phyloP scores from a whole-genome alignment of 257 asterid genomes.

The Prunella vulgaris region DNA sequence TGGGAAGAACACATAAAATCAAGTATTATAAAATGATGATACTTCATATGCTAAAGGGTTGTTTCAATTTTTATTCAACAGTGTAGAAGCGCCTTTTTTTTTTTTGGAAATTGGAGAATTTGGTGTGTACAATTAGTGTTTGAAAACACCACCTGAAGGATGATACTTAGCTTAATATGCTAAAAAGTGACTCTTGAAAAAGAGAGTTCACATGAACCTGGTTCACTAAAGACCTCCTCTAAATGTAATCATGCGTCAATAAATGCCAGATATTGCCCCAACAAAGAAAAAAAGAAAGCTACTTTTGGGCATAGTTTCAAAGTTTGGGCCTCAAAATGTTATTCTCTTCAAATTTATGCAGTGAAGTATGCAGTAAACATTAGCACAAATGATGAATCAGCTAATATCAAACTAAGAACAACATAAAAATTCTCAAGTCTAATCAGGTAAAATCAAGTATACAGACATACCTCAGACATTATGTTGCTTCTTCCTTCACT shows the following conservation, averaged over 20 bases:
- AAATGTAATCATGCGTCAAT: background rate
- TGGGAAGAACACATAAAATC: no score
- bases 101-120: no score
- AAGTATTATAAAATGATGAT: no score
- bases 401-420: background rate
- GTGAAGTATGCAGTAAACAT: background rate
- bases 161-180: no score
- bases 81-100: no score
- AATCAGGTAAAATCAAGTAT: background rate
- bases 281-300: background rate
- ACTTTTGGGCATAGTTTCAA: background rate
- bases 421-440: background rate
- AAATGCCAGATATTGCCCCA: background rate
- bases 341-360: background rate
- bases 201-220: no score
- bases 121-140: no score
- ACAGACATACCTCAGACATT: slow-evolving; percentile 68
- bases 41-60: no score
- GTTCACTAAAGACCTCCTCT: no score
- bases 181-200: no score
- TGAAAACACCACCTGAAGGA: no score
- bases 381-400: background rate
- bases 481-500: slow-evolving; percentile 75
- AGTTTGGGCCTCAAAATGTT: background rate
- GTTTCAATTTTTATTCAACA: no score